A percentile compares a stretch with the other conserved stretches of the same genome.
phyloP scores from a whole-genome alignment of 139 green algal species.

The Edaphochlamys debaryana region DNA sequence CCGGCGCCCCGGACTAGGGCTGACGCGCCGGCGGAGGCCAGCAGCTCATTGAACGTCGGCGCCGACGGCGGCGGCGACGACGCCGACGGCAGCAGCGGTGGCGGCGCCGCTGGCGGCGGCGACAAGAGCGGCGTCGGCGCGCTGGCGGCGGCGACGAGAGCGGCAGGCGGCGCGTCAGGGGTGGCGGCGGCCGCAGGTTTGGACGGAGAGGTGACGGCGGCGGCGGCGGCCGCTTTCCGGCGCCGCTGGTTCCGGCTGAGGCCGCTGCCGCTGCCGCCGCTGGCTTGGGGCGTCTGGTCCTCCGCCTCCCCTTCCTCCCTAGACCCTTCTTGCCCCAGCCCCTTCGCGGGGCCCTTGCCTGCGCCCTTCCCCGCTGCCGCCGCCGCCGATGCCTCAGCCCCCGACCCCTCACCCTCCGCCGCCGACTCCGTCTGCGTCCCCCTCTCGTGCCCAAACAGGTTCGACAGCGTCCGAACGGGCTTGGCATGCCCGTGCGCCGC shows the following conservation, averaged over 20 bases:
- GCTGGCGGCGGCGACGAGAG: background rate
- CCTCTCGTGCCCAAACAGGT: constrained; percentile 21
- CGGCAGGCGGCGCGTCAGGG: background rate
- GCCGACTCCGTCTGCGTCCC: constrained; percentile 14
- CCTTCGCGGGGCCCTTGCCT: no score
- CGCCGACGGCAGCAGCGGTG: background rate
- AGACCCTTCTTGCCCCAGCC: no score
- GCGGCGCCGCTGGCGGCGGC: background rate
- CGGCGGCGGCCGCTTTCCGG: background rate
- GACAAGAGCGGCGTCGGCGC: background rate
- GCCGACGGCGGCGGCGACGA: background rate
- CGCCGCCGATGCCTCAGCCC: background rate
- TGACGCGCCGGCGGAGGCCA: constrained; percentile 21
- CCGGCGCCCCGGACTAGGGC: constrained; percentile 2
- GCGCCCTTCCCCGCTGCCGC: background rate
- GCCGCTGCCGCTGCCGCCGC: background rate
- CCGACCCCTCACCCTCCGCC: background rate
- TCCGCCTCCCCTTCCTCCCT: background rate
- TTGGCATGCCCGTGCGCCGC: background rate
- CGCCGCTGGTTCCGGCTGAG: background rate
- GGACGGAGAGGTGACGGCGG: background rate
- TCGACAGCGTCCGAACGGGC: background rate
- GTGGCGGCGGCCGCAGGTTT: no score
- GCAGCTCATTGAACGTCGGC: constrained; percentile 30
- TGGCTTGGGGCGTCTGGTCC: background rate